Evolutionary conservation across 306 rosid genomes (phyloP), one percentile per base, ranked within the genome.

Genomic region (Trifolium dubium): DNA sequence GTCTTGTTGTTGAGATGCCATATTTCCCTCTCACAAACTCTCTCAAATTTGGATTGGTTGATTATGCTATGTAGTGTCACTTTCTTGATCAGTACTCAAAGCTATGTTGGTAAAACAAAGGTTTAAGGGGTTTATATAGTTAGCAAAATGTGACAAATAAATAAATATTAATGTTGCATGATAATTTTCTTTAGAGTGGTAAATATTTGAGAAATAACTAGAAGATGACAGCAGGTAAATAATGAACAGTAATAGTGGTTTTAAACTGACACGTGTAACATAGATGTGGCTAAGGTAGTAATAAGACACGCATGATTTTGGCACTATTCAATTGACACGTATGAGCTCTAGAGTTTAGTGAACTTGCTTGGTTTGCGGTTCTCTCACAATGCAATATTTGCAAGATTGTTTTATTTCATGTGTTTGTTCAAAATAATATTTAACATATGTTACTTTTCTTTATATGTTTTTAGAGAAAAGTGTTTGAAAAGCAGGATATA

Each of bases 1-100:
- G 3, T 80, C 19, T 58, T 75, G 76, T 58, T 93, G 88, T 4
- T 53, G 43, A 2, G 90, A 80, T 14, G 87, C 77, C 92, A 91
- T 91, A 14, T 18, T 69, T 29, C 8, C 5, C 17, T 44, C 50
- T 11, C 13, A 41, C 47, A 41, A 54, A 14, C 40, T 23, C 23
- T 69, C 35, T 67, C 9, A 2, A 64, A 10, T 65, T 68, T 68
- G 35, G 6, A 64, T 19, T 64, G 50, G 47, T 64, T 39, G 69
- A 64, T 9, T 12, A 63, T 60, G 47, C 8, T 15, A 35, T 15
- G 29, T 17, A 60, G 41, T 67, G 29, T 29, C 40, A 64, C 5
- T 17, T 64, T 18, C 11, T 9, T 29, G 43, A 47, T 67, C 4
- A 47, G 69, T 64, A 39, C 2, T 64, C 18, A 6, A 64, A 64